Evolutionary conservation across 352 stramenopile genomes (phyloP).

Genomic region (Phytopythium cucurbitacearum): DNA sequence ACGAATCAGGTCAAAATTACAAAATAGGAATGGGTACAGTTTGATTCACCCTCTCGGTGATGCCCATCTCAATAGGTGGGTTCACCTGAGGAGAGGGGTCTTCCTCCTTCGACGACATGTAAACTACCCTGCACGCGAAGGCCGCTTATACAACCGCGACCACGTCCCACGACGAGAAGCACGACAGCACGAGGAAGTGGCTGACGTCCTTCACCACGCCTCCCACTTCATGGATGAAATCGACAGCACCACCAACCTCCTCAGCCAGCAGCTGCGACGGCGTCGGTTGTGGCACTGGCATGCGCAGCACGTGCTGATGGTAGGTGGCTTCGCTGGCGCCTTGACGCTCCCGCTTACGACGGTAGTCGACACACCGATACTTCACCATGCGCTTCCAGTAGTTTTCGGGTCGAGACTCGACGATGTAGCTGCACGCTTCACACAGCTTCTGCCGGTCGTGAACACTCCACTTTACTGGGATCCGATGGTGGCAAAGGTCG

Average conservation of each 20-base stretch:
- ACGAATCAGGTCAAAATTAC: too few relatives aligned
- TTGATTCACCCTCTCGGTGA: too few relatives aligned
- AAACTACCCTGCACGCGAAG: slow-evolving; percentile 6
- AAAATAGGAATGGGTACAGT: too few relatives aligned
- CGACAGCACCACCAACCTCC: slow-evolving; percentile 21
- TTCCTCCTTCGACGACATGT: not conserved
- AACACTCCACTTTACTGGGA: slow-evolving; percentile 28
- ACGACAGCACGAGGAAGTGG: slow-evolving; percentile 26
- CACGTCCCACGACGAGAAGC: slow-evolving; percentile 25
- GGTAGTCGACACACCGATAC: slow-evolving; percentile 34
- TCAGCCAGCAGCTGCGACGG: slow-evolving; percentile 14
- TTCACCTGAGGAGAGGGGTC: too few relatives aligned
- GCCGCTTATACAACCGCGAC: slow-evolving; percentile 9
- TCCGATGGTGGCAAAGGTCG: slow-evolving; percentile 20
- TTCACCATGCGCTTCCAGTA: slow-evolving; percentile 20
- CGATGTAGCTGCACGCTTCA: slow-evolving; percentile 27
- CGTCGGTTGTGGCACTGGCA: slow-evolving; percentile 8
- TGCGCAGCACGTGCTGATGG: slow-evolving; percentile 10
- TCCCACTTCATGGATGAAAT: slow-evolving; percentile 22
- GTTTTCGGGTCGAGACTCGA: slow-evolving; percentile 19
- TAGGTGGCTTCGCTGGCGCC: slow-evolving; percentile 14
- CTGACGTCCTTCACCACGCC: slow-evolving; percentile 23
- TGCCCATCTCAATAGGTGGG: too few relatives aligned
- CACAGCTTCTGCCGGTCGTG: slow-evolving; percentile 35
- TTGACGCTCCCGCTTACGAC: not conserved